Base-by-base conservation (phyloP, 2,329 filamentous ascomycete species). In the Aspergillus clavatus region DNA sequence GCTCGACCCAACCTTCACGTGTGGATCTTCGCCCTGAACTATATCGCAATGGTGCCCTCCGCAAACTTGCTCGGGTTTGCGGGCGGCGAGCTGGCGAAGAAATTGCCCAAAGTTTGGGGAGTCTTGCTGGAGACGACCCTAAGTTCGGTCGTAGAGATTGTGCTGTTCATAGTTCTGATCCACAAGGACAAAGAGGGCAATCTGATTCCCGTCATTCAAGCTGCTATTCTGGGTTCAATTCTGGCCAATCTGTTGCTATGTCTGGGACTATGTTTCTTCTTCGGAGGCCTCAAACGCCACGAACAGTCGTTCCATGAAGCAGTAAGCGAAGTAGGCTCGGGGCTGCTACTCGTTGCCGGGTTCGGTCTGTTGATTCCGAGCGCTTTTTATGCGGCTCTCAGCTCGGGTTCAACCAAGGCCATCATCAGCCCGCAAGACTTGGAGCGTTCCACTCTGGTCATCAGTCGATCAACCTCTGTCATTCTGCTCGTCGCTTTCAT, bases 181-280 rank as follows among this genome's bases (percentile, higher is more conserved):
- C 68, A 71, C 48, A 76, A 71, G 72, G 63, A 82, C 24, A 59
- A 66, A 16, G 57, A 63, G 8, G 70, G 70, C n/a, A 60, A 66
- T 33, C 50, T 69, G 23, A 69, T 84, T 48, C 74, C 77, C n/a
- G 86, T 93, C 55, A 87, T 94, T 56, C 81, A 88, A 60, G 87
- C 87, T 42, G 88, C 89, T 21, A 90, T 94, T 44, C 71, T 94
- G 0, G 88, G 89, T 27, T 91, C 87, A 0, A 86, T 94, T 36
- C 67, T 95, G 26, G 87, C 89, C 10, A 94, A 89, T 24, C 78
- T 93, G 69, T 70, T 94, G 36, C 74, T 94, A 1, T 94, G 88
- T 55, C 69, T 94, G 21, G 89, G 89, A 0, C 60, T 84, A 42
- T 93, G 87, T 63, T 94, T 95, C 72, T 81, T 91, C 50, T 78